These are phyloP conservation scores for Solanum pennellii DNA, from an alignment of 257 asterid species.

Conservation along the genomic window DNA sequence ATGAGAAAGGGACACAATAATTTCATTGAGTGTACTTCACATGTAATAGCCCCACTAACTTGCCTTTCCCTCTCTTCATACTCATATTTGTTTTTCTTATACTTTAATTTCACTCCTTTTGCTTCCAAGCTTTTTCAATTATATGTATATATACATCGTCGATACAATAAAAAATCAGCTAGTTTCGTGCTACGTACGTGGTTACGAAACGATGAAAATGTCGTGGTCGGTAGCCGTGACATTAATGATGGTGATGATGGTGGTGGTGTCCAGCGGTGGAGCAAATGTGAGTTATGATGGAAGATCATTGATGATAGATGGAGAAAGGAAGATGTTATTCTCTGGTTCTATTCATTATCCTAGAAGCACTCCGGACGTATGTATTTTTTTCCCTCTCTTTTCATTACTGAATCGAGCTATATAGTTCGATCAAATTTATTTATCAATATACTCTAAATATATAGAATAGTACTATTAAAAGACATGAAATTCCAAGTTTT, in stretches of 20 bases:
- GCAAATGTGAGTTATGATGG: slow-evolving; percentile 54
- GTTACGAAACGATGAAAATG: not conserved
- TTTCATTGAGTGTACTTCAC: not conserved
- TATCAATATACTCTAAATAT: too few species aligned
- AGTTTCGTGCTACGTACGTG: not conserved
- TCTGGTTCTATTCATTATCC: slow-evolving; percentile 93
- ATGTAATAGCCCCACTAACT: not conserved
- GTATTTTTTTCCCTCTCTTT: not conserved
- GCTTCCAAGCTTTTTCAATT: not conserved
- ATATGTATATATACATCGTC: not conserved
- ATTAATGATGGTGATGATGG: not conserved
- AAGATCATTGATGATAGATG: slow-evolving; percentile 55
- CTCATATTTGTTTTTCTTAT: not conserved
- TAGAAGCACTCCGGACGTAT: slow-evolving; percentile 78
- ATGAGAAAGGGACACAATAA: not conserved
- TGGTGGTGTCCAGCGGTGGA: slow-evolving; percentile 11
- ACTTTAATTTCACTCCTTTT: not conserved
- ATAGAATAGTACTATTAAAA: too few species aligned
- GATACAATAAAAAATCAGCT: not conserved
- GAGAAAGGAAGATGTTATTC: slow-evolving; percentile 55
- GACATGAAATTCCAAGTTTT: not conserved
- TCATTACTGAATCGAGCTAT: too few species aligned
- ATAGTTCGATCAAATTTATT: too few species aligned
- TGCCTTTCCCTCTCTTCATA: not conserved
- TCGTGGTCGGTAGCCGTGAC: not conserved